phyloP scores from a whole-genome alignment of 2,329 filamentous ascomycete species.

The Aspergillus alliaceus region DNA sequence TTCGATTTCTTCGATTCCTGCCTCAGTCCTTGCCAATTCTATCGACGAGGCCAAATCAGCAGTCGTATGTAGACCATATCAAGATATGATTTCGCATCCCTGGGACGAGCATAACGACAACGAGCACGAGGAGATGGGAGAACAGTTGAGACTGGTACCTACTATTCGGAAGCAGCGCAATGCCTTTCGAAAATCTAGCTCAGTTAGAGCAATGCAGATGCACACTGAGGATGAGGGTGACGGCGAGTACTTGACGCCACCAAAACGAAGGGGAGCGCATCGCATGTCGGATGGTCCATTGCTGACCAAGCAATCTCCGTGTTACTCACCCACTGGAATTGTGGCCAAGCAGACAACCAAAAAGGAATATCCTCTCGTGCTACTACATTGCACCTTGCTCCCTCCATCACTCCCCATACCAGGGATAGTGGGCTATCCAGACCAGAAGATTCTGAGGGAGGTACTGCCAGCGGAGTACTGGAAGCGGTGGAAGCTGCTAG shows the following conservation, averaged over 20 bases:
- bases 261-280: constrained; percentile 28
- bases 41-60: constrained; percentile 25
- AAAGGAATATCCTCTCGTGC: constrained; percentile 57
- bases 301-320: constrained; percentile 33
- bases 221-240: constrained; percentile 43
- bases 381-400: constrained; percentile 61
- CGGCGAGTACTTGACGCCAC: constrained; percentile 39
- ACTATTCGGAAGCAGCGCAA: constrained; percentile 35
- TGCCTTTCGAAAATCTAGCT: constrained; percentile 47
- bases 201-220: constrained; percentile 47
- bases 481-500: constrained; percentile 52
- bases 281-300: constrained; percentile 33
- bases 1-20: constrained; percentile 43
- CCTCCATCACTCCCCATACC: constrained; percentile 54
- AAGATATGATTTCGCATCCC: constrained; percentile 16
- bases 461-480: constrained; percentile 49
- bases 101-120: constrained; percentile 19
- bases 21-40: constrained; percentile 37
- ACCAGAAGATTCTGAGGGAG: constrained; percentile 48
- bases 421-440: constrained; percentile 29
- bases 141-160: constrained; percentile 21
- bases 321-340: constrained; percentile 32
- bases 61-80: constrained; percentile 16
- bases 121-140: constrained; percentile 16
- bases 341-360: constrained; percentile 34